phyloP scores from a whole-genome alignment of 306 rosid genomes.

The Dryas alaskensis region DNA sequence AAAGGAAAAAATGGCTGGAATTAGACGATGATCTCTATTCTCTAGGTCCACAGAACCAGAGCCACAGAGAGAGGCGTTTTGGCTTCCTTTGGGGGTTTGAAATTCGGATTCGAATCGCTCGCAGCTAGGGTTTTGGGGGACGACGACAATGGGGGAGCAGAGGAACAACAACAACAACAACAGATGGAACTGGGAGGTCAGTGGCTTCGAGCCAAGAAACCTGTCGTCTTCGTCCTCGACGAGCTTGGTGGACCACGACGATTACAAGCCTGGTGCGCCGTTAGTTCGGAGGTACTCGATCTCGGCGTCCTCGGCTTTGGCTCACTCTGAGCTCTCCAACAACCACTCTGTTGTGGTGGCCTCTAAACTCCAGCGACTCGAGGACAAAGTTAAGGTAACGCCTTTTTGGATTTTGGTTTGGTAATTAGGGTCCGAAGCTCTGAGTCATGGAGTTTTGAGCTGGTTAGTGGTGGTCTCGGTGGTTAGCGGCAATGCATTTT shows the following conservation, averaged over 20 bases:
- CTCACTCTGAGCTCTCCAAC: slow-evolving; percentile 50
- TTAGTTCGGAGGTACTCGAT: slow-evolving; percentile 70
- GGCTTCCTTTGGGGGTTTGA: slow-evolving; percentile 13
- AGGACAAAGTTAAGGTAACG: slow-evolving; percentile 75
- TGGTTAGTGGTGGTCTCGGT: not conserved
- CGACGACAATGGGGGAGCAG: slow-evolving; percentile 67
- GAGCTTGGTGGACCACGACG: slow-evolving; percentile 47
- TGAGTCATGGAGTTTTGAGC: slow-evolving; percentile 11
- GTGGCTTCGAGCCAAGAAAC: slow-evolving; percentile 91
- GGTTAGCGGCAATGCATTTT: slow-evolving; percentile 16
- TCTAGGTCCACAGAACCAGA: slow-evolving; percentile 17
- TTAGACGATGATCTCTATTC: slow-evolving; percentile 20
- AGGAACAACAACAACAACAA: slow-evolving; percentile 31
- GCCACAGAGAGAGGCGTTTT: slow-evolving; percentile 7
- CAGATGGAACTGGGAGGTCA: slow-evolving; percentile 98
- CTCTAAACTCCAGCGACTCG: slow-evolving; percentile 63
- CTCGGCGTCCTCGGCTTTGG: slow-evolving; percentile 59
- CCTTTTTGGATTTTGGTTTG: slow-evolving; percentile 1
- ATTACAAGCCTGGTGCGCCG: slow-evolving; percentile 52
- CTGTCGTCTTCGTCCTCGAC: slow-evolving; percentile 35
- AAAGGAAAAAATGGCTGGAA: slow-evolving; percentile 19
- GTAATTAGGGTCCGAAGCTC: not conserved
- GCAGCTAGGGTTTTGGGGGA: slow-evolving; percentile 27
- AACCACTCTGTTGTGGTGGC: slow-evolving; percentile 36
- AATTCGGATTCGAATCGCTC: not conserved